Percentiles rank a stretch among this genome's conserved stretches.
Evolutionary conservation across 768 basidiomycete genomes (phyloP).

Genomic region (Podaxis sp.): DNA sequence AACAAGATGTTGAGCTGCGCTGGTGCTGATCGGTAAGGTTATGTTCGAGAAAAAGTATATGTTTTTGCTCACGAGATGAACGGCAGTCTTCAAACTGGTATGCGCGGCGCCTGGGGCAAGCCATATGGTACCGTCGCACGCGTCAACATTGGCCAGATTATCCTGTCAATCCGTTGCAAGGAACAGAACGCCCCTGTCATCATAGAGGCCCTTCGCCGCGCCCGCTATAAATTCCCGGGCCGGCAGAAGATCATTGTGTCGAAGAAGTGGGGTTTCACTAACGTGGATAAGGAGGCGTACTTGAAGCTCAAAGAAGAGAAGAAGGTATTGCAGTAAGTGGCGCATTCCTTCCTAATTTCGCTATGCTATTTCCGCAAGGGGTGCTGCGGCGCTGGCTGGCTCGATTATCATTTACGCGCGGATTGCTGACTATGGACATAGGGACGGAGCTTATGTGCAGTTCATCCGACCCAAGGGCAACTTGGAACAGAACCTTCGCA

Average conservation of each 20-base stretch:
- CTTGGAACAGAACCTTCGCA: conserved; percentile 82
- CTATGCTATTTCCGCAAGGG: not conserved
- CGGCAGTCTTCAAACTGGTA: conserved; percentile 85
- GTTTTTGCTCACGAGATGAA: not conserved
- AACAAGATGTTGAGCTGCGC: conserved; percentile 99
- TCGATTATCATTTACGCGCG: not conserved
- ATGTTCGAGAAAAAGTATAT: not conserved
- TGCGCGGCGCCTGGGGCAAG: conserved; percentile 99
- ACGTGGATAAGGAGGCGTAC: conserved; percentile 89
- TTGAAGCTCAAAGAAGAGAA: conserved; percentile 86
- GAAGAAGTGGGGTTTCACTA: conserved; percentile 99
- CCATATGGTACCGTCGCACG: conserved; percentile 95
- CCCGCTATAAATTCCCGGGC: conserved; percentile 99
- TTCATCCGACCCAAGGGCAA: conserved; percentile 89
- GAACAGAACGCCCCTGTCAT: conserved; percentile 85
- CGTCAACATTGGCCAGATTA: conserved; percentile 96
- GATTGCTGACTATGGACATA: conserved; percentile 26
- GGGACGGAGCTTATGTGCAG: conserved; percentile 95
- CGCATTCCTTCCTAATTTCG: not conserved
- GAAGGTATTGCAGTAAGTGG: conserved; percentile 80
- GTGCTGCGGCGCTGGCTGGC: not conserved
- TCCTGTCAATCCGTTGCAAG: conserved; percentile 85
- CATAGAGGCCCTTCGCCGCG: conserved; percentile 95
- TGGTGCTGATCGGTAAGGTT: conserved; percentile 88
- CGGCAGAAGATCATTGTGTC: conserved; percentile 96